Base-by-base conservation (phyloP, 441 rosid genomes). In the Raphanus hybrid region DNA sequence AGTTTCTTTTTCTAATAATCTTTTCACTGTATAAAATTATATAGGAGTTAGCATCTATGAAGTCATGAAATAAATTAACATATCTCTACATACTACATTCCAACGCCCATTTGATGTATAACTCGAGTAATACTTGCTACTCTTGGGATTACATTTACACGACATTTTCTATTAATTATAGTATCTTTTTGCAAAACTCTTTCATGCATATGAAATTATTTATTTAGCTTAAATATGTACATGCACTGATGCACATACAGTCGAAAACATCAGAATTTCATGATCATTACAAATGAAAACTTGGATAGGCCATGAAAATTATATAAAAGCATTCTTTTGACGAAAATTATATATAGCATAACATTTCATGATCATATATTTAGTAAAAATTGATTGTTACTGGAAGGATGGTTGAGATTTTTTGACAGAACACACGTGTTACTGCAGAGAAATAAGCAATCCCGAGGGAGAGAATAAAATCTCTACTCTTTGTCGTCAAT, bases 401-500 rank as follows among this genome's bases (percentile, higher is more conserved):
- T 43, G 72, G 10, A 14, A 20, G 57, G 41, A 11, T 8, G 18
- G 27, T 67, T 72, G 74, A 68, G 64, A 18, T 48, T 66, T 66
- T 14, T 67, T 67, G 50, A 73, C 60, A 41, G 18, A 67, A 16
- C 74, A 8, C 74, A 73, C 69, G 64, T 78, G 74, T 78, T 50
- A 60, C 64, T 66, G 81, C 77, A 78, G 59, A 58, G 9, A 59
- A 15, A 67, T 67, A 61, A 67, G 74, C 81, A 73, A 78, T 73
- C 74, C 77, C 81, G 69, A 78, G 58, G 74, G 65, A 48, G 20
- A 14, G 77, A 50, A 78, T 60, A 66, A 60, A 78, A 48, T 77
- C 62, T 77, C 20, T 43, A 64, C 59, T 18, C 32, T 50, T 6
- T 32, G 32, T 65, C n/a, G 26, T 27, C 29, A 57, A 18, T 57